Conservation (phyloP, 805 yeast genomes). For the Priceomyces carsonii region DNA sequence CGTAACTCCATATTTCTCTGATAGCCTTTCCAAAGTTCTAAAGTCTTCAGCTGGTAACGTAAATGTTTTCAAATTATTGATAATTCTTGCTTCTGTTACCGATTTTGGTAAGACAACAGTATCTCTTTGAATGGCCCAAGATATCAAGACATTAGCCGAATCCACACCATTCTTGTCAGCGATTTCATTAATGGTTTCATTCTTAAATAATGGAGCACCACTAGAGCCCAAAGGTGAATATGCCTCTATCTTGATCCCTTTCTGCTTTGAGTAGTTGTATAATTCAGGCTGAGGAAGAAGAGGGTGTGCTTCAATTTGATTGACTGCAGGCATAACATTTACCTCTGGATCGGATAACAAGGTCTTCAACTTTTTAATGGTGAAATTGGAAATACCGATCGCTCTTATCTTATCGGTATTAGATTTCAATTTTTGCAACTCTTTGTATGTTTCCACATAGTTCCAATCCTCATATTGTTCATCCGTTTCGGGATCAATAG, state of each 20-base stretch:
- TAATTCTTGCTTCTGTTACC: conserved; percentile 34
- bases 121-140: conserved; percentile 42
- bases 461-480: conserved; percentile 23
- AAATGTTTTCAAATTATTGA: conserved; percentile 38
- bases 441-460: conserved; percentile 45
- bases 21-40: conserved; percentile 29
- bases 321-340: conserved; percentile 46
- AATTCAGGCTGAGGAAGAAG: conserved; percentile 59
- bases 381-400: conserved; percentile 61
- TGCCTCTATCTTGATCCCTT: conserved; percentile 31
- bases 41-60: conserved; percentile 37
- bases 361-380: conserved; percentile 43
- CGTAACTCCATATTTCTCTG: conserved; percentile 34
- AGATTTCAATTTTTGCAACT: conserved; percentile 30
- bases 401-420: conserved; percentile 39
- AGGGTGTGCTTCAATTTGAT: conserved; percentile 49
- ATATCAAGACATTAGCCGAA: conserved; percentile 36
- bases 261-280: conserved; percentile 48
- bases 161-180: conserved; percentile 32
- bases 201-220: conserved; percentile 36
- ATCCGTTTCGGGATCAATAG: conserved; percentile 11
- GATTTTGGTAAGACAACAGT: conserved; percentile 43
- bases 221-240: conserved; percentile 37
- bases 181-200: conserved; percentile 24
- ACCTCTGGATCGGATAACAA: conserved; percentile 39